Conservation (phyloP, 768 basidiomycete genomes). For the Strobilomyces confusus region DNA sequence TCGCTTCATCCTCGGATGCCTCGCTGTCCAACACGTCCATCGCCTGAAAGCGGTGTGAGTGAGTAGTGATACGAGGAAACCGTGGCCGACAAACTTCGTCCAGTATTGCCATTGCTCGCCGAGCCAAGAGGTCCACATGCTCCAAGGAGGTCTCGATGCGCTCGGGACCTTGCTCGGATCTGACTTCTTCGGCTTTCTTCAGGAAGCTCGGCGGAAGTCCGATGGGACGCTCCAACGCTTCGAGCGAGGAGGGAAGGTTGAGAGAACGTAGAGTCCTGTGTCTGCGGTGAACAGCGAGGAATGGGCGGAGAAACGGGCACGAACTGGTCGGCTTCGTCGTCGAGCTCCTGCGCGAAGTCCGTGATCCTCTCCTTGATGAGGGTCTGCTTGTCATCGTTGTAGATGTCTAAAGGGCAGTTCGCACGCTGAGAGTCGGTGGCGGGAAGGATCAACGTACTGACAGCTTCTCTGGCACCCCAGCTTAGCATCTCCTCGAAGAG, state of each 20-base stretch:
- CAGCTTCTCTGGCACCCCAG: slow-evolving; percentile 86
- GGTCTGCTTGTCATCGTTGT: slow-evolving; percentile 73
- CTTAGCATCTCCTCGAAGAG: slow-evolving; percentile 74
- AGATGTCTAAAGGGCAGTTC: slow-evolving; percentile 56
- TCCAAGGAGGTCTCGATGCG: slow-evolving; percentile 69
- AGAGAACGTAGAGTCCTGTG: slow-evolving; percentile 61
- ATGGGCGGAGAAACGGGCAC: slow-evolving; percentile 18
- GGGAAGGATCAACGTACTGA: slow-evolving; percentile 52
- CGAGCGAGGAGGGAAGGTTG: slow-evolving; percentile 81
- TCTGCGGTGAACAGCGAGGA: slow-evolving; percentile 3
- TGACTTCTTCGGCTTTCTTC: slow-evolving; percentile 80
- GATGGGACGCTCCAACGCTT: slow-evolving; percentile 82
- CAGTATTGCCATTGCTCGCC: slow-evolving; percentile 56
- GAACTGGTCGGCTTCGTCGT: slow-evolving; percentile 58
- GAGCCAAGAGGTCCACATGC: slow-evolving; percentile 65
- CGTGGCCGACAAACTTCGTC: slow-evolving; percentile 57
- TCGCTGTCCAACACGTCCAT: slow-evolving; percentile 90
- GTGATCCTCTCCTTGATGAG: slow-evolving; percentile 66
- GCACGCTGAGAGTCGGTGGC: not conserved
- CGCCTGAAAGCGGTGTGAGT: slow-evolving; percentile 46
- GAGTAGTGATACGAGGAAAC: not conserved
- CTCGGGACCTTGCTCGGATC: slow-evolving; percentile 69
- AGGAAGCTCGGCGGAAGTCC: slow-evolving; percentile 87
- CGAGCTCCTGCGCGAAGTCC: slow-evolving; percentile 57
- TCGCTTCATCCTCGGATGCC: slow-evolving; percentile 77